Evolutionary conservation across 2,329 filamentous ascomycete genomes (phyloP), one percentile per base, ranked within the genome.

Genomic region (Nothomitra cinnamomea): DNA sequence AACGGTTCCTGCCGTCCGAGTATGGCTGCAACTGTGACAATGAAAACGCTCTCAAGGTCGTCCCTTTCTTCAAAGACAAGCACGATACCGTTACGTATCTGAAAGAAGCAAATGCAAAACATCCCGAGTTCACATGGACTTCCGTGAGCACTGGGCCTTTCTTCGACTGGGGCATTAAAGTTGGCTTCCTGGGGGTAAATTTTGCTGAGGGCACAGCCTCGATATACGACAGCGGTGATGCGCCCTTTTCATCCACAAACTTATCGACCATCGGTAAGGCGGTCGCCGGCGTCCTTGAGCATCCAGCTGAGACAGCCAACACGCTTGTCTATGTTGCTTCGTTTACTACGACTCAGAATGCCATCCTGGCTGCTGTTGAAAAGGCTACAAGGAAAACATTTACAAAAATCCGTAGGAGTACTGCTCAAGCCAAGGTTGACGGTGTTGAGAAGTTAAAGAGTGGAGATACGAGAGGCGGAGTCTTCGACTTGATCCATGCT

Each of bases 1-100:
- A 74, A 58, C 71, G 78, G 5, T 81, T 79, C 61, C 71, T 81
- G 1, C 78, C 79, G 1, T 77, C 76, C 36, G 81, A 85, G 58
- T 84, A 73, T 57, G 73, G 67, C 38, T 69, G 65, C 60, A 70
- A 66, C 60, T 69, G 59, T 56, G 65, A 58, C 40, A 67, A 61
- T 62, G 63, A 52, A 58, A 64, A 48, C 57, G 67, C 53, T 51
- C 64, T 63, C 40, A 62, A 62, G 2, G 57, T 68, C 1, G 69
- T 82, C 1, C 72, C 77, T 1, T 60, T 79, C 1, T 80, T 78
- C 55, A 63, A 61, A 1, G 63, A 63, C 56, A 84, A 84, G 62
- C 49, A 72, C 21, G 61, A 66, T 8, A 56, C 69, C n/a, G 61
- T 78, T 8, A 71, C 78, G 36, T 78, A 80, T 56, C 66, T 82